Conservation (phyloP, 1,284 basidiomycete species). For the Ceratobasidium sp. region DNA sequence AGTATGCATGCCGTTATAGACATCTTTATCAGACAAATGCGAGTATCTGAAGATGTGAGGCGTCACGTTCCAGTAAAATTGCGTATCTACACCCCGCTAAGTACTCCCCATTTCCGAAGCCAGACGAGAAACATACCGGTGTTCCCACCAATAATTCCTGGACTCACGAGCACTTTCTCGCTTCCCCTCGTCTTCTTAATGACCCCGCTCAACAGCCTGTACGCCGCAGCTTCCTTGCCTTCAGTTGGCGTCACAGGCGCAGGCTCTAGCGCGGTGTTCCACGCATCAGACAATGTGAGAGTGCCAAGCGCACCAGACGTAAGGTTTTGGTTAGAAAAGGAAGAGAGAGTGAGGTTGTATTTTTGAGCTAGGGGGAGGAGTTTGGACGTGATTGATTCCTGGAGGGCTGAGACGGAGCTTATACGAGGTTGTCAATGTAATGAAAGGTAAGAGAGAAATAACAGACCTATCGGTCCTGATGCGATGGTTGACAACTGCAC, state of each 20-base stretch:
- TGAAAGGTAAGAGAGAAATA: no score
- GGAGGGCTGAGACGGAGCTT: constrained; percentile 61
- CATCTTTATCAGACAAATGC: constrained; percentile 49
- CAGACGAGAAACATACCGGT: no score
- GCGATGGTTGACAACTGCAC: constrained; percentile 69
- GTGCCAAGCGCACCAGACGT: constrained; percentile 51
- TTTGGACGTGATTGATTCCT: constrained; percentile 59
- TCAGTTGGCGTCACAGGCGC: constrained; percentile 64
- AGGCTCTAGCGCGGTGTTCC: constrained; percentile 62
- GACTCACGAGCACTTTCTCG: constrained; percentile 58
- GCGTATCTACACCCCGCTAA: constrained; percentile 62
- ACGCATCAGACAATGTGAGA: constrained; percentile 58
- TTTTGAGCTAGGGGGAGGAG: constrained; percentile 59
- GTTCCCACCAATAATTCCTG: constrained; percentile 63
- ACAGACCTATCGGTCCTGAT: constrained; percentile 64
- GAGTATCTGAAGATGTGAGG: constrained; percentile 66
- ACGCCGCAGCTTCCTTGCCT: constrained; percentile 57
- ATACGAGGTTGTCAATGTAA: no score
- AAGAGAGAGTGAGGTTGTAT: constrained; percentile 65
- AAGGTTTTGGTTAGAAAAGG: constrained; percentile 58
- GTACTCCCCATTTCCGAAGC: no score
- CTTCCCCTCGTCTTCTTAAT: constrained; percentile 56
- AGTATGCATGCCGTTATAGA: constrained; percentile 65
- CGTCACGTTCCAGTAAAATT: constrained; percentile 64
- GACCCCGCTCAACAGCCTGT: constrained; percentile 62